Evolutionary conservation across 73 alveolate genomes (phyloP), one percentile per base, ranked within the genome.

Genomic region (Paraurostyla sp.): DNA sequence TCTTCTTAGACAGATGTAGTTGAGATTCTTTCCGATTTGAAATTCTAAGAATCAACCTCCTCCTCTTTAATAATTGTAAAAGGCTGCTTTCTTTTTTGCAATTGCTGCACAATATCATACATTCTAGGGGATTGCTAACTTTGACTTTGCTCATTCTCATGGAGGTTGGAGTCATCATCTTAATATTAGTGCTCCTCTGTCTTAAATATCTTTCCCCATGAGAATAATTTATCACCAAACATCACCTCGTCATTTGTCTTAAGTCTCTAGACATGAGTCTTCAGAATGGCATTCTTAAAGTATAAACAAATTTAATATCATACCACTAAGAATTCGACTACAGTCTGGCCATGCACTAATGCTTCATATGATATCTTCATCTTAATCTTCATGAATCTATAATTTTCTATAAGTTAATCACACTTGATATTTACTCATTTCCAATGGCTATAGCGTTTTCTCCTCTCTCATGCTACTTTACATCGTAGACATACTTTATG

Each of bases 281-380:
- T 73, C 23, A 73, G 20, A 4, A 73, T 73, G 1, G 86, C 23
- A 45, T 49, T 73, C 86, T 73, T 45, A 13, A 73, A n/a, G 11
- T 40, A 38, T 7, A 48, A 73, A 48, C 13, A 25, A 23, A 49
- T 32, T 48, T 11, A 3, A 43, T 2, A 16, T 23, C 71, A 43
- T 73, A 73, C 86, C 16, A 73, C 27, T 13, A 73, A 43, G 86
- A 43, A 49, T 11, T 73, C 86, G 16, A 25, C 46, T 4, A 73
- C 36, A 3, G 6, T 33, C 50, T 73, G 52, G 20, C 86, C 86
- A 45, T 73, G 69, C 0, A 22, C 9, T 0, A 73, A 36, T 45
- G 86, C 86, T 30, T 73, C 86, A 49, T 73, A 73, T 20, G 86
- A 20, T 16, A 73, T 73, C 46, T 73, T 73, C 86, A 73, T 73